Conservation (phyloP, 441 rosid species). For the Biscutella laevigata region DNA sequence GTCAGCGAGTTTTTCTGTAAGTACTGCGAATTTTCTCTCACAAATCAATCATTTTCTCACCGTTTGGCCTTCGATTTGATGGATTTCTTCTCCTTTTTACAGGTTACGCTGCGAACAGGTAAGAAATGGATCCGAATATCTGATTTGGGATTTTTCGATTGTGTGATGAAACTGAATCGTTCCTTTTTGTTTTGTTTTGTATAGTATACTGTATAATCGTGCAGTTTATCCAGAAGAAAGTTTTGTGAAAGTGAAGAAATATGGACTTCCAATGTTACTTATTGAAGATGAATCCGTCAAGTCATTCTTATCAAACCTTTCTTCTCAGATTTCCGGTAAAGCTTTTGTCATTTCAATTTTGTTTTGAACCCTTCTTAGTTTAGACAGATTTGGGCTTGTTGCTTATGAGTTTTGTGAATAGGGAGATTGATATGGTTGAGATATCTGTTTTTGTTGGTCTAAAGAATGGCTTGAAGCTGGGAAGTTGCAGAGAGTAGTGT, state of each 20-base stretch:
- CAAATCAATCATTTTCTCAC: background rate
- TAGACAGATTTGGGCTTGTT: too few species aligned
- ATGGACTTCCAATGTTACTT: conserved; percentile 83
- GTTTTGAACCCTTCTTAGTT: too few species aligned
- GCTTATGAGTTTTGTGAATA: background rate
- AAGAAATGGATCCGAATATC: background rate
- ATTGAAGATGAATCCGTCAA: conserved; percentile 85
- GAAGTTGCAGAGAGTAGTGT: conserved; percentile 73
- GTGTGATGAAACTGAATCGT: background rate
- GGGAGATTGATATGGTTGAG: background rate
- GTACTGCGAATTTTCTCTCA: background rate
- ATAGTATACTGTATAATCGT: conserved; percentile 72
- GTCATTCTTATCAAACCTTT: conserved; percentile 56
- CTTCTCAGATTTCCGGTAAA: conserved; percentile 68
- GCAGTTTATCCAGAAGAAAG: conserved; percentile 91
- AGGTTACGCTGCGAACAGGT: conserved; percentile 99
- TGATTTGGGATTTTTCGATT: background rate
- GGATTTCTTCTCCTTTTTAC: conserved; percentile 12
- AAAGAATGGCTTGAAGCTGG: conserved; percentile 81
- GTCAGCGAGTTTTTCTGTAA: conserved; percentile 90
- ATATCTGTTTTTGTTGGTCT: too few species aligned
- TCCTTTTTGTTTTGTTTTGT: background rate
- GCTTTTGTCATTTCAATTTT: background rate
- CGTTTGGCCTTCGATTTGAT: conserved; percentile 8
- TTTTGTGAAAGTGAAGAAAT: conserved; percentile 81